Evolutionary conservation across 2,329 filamentous ascomycete species (phyloP).

Genomic region (Colletotrichum noveboracense): DNA sequence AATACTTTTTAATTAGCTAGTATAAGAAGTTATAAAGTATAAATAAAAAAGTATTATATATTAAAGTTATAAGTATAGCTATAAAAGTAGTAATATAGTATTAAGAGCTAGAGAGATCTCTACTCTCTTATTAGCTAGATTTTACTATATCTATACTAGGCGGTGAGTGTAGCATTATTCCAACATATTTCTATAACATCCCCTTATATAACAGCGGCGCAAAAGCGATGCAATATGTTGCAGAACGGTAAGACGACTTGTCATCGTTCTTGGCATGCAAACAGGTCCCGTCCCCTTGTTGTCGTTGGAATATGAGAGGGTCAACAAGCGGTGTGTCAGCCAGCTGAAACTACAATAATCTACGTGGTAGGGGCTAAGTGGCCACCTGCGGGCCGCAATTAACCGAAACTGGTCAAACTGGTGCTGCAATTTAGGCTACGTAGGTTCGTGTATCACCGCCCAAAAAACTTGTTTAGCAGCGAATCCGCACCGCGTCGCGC

Average conservation of each 20-base stretch:
- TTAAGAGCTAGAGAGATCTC: no score
- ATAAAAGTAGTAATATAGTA: no score
- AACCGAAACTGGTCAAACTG: neutral
- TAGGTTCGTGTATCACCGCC: neutral
- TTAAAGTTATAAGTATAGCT: no score
- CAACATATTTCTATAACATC: neutral
- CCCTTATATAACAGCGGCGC: neutral
- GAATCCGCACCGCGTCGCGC: neutral
- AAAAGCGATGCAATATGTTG: neutral
- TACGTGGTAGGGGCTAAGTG: neutral
- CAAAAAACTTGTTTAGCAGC: neutral
- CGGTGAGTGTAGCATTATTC: no score
- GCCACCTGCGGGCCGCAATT: neutral
- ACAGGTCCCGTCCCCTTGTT: neutral
- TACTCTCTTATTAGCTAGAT: no score
- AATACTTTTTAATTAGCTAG: no score
- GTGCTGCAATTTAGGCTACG: neutral
- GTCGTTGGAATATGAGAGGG: neutral
- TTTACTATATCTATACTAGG: no score
- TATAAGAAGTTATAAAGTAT: no score
- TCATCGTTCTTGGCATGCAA: neutral
- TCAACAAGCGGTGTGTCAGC: conserved; percentile 1
- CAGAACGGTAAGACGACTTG: neutral
- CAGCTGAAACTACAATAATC: neutral
- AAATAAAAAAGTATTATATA: no score